Conservation (phyloP, 345 rosid species). For the Psidium guajava region DNA sequence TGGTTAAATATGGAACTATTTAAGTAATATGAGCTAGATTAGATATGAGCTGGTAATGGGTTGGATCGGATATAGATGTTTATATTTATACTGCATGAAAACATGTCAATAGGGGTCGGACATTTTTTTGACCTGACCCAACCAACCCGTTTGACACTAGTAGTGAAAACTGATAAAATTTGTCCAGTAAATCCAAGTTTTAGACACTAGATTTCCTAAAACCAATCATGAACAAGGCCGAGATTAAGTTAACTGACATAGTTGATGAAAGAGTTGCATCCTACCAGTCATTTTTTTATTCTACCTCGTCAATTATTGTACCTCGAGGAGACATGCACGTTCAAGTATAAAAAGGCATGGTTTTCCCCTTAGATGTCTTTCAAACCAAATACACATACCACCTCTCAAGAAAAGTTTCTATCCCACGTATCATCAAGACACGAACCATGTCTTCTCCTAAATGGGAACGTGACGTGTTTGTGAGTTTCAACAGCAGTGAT, state of each 20-base stretch:
- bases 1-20: too few relatives aligned
- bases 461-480: not conserved
- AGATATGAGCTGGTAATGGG: too few relatives aligned
- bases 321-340: not conserved
- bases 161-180: not conserved
- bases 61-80: too few relatives aligned
- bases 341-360: not conserved
- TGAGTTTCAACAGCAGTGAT: not conserved
- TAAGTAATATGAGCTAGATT: too few relatives aligned
- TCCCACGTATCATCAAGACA: not conserved
- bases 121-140: too few relatives aligned
- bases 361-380: not conserved
- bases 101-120: too few relatives aligned
- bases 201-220: not conserved
- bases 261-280: too few relatives aligned
- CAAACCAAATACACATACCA: not conserved
- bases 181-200: not conserved
- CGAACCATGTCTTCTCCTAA: not conserved
- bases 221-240: not conserved
- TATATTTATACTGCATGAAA: too few relatives aligned
- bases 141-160: too few relatives aligned
- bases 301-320: not conserved
- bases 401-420: not conserved
- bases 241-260: not conserved
- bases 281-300: too few relatives aligned